Evolutionary conservation across 768 basidiomycete genomes (phyloP).

Genomic region (Dentipellis sp.): DNA sequence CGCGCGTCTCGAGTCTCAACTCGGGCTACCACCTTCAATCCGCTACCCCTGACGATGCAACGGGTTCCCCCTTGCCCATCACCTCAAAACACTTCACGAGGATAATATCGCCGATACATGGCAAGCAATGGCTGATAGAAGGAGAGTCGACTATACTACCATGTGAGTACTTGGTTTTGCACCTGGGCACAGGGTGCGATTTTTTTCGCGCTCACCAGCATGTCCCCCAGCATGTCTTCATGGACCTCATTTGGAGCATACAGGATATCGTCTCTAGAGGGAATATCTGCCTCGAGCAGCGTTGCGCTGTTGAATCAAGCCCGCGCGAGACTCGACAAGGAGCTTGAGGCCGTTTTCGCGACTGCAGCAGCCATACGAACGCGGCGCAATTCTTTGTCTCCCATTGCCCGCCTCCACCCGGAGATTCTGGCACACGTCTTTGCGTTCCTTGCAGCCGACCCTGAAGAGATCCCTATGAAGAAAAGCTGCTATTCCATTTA

Average conservation of each 20-base stretch:
- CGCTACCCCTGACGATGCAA: too few relatives aligned
- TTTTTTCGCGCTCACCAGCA: neutral
- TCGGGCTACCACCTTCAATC: too few relatives aligned
- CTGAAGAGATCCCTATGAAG: neutral
- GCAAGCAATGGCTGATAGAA: neutral
- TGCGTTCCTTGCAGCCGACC: neutral
- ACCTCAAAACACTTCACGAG: too few relatives aligned
- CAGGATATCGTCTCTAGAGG: neutral
- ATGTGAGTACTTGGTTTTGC: neutral
- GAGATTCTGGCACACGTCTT: neutral
- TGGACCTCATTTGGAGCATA: neutral
- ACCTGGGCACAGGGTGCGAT: neutral
- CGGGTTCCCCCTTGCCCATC: too few relatives aligned
- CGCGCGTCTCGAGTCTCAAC: too few relatives aligned
- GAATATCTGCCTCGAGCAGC: neutral
- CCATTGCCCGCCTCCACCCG: neutral
- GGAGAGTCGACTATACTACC: neutral
- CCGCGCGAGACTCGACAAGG: neutral
- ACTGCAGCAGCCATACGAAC: neutral
- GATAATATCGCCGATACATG: neutral
- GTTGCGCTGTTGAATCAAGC: neutral
- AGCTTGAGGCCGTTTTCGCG: neutral
- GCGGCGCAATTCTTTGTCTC: neutral
- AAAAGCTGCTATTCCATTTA: neutral
- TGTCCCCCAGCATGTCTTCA: neutral